Base-by-base conservation (phyloP, 495 filamentous ascomycete species). In the Staphylotrichum longicolle region DNA sequence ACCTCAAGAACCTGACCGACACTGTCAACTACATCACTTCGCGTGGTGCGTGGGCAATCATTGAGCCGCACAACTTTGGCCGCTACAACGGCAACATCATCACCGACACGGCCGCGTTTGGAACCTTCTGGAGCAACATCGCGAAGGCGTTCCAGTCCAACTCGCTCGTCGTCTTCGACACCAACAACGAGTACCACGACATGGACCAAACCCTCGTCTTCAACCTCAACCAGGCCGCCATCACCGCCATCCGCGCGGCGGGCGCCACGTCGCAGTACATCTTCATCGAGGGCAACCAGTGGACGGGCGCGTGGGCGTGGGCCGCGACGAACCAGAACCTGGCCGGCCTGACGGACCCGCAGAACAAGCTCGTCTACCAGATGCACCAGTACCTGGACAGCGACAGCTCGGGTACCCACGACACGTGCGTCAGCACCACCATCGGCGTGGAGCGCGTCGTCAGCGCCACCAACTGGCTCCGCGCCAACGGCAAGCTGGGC, bases 141-240 rank as follows among this genome's bases (percentile, higher is more conserved):
- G 88, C 86, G 6, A 75, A 72, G 0, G 78, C 82, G 39, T 90
- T 87, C 69, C 79, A 77, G 45, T 67, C 66, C 64, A 85, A 90
- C 77, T 67, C 75, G 41, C 80, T 80, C 56, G 86, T 90, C 63
- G 82, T 90, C 74, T 89, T 88, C 61, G 77, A 83, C 66, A 80
- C 76, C 77, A 88, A 90, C 82, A 91, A 91, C 72, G 88, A 90
- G 73, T 90, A 83, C 76, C 80, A 90, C 73, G 84, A 84, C 73
- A 88, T 88, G 81, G 83, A 86, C 66, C 85, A 89, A 72, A 74
- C 70, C 33, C 84, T 88, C 11, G 87, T 90, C 44, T 77, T 86
- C 53, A 72, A 84, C 65, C 84, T 90, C 57, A 90, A 90, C 81
- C 88, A 90, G 74, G 88, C 85, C 27, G 87, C 88, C 64, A 88